Percentiles rank a stretch among this genome's conserved stretches.
These are phyloP conservation scores for Penicillium palitans DNA, from an alignment of 2,329 filamentous ascomycete genomes.

Conservation along the genomic window DNA sequence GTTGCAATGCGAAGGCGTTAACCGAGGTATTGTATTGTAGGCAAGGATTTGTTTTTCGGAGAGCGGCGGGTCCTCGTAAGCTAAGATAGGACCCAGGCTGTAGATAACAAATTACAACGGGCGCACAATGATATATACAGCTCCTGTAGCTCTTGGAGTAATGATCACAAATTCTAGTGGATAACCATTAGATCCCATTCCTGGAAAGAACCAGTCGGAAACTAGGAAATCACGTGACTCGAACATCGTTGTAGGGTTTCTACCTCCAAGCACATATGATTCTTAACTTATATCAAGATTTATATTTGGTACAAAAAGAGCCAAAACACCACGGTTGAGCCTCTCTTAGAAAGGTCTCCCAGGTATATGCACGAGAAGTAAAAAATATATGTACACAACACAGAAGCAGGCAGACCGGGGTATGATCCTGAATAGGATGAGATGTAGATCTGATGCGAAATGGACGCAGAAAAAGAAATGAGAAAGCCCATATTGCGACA, in stretches of 20 bases:
- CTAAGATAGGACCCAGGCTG: neutral
- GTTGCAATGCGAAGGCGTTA: constrained; percentile 15
- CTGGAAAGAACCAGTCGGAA: constrained; percentile 19
- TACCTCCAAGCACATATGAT: neutral
- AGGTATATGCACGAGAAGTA: constrained; percentile 32
- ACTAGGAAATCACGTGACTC: constrained; percentile 23
- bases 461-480: constrained; percentile 13
- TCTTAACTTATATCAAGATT: neutral
- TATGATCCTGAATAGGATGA: constrained; percentile 18
- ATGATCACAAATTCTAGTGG: constrained; percentile 3
- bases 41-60: constrained; percentile 20
- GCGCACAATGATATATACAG: neutral
- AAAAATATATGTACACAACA: constrained; percentile 35
- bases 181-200: constrained; percentile 1
- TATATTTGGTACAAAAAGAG: neutral
- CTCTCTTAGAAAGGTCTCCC: constrained; percentile 5
- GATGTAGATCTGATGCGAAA: constrained; percentile 11
- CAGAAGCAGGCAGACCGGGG: constrained; percentile 24
- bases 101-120: neutral
- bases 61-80: neutral
- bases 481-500: constrained; percentile 17
- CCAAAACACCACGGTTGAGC: neutral
- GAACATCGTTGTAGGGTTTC: constrained; percentile 1
- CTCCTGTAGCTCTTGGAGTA: neutral
- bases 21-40: constrained; percentile 24